phyloP scores from a whole-genome alignment of 2,329 filamentous ascomycete genomes.

The Aspergillus arachidicola region DNA sequence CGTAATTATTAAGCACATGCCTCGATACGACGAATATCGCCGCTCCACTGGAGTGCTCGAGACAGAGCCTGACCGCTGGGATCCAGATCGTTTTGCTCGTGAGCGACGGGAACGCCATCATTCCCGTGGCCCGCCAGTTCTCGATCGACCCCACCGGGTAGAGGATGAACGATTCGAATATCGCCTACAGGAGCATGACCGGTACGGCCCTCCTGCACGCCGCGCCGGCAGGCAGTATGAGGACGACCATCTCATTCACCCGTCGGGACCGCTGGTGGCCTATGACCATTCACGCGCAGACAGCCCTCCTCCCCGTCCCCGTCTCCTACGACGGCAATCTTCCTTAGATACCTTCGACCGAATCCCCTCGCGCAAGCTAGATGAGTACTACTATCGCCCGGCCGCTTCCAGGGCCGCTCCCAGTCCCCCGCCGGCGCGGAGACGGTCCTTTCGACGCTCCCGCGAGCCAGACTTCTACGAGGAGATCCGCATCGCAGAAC shows the following conservation, averaged over 20 bases:
- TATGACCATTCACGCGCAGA: conserved; percentile 62
- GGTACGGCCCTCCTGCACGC: conserved; percentile 47
- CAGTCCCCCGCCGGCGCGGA: conserved; percentile 53
- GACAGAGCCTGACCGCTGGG: conserved; percentile 37
- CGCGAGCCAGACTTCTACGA: conserved; percentile 64
- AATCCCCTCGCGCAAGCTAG: conserved; percentile 60
- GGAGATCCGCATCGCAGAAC: conserved; percentile 69
- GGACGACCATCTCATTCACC: conserved; percentile 44
- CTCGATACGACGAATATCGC: conserved; percentile 41
- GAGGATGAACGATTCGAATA: conserved; percentile 46
- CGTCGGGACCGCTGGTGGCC: conserved; percentile 57
- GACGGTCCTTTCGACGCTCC: conserved; percentile 57
- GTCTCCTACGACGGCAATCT: conserved; percentile 76
- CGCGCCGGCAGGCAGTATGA: conserved; percentile 43
- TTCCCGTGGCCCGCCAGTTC: conserved; percentile 38
- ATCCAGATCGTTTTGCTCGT: conserved; percentile 44
- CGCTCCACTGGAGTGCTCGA: conserved; percentile 38
- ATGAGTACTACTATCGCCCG: conserved; percentile 39
- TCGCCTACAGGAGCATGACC: conserved; percentile 44
- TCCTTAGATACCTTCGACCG: conserved; percentile 90
- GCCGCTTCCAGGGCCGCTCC: conserved; percentile 61
- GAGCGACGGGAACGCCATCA: conserved; percentile 46
- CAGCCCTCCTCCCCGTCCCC: conserved; percentile 61
- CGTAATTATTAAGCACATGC: conserved; percentile 28
- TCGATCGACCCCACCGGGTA: conserved; percentile 36